Evolutionary conservation across 371 early-diverging fungal species (phyloP).

Genomic region (Zychaea mexicana): DNA sequence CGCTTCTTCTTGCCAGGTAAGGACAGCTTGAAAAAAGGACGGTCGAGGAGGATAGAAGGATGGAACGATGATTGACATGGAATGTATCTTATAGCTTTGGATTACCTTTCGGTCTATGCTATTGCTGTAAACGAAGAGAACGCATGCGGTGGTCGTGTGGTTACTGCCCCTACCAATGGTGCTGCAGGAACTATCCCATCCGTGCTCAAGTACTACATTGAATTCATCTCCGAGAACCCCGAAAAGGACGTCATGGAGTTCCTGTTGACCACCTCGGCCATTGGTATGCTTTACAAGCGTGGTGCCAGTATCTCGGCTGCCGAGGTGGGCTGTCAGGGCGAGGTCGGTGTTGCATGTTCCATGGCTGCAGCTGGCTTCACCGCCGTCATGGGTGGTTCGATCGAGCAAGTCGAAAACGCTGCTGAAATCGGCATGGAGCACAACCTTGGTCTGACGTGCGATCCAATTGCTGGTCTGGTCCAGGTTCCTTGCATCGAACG

Average conservation of each 20-base stretch:
- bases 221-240: constrained; percentile 88
- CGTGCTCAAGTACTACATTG: constrained; percentile 93
- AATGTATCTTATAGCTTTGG: constrained; percentile 66
- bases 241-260: constrained; percentile 92
- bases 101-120: constrained; percentile 93
- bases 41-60: neutral
- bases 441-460: constrained; percentile 93
- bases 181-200: constrained; percentile 93
- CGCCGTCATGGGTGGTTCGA: constrained; percentile 94
- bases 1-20: constrained; percentile 48
- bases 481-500: constrained; percentile 98
- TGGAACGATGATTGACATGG: neutral
- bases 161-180: constrained; percentile 94
- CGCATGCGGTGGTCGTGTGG: constrained; percentile 93
- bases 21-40: neutral
- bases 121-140: constrained; percentile 98
- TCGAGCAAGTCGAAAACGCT: constrained; percentile 91
- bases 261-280: constrained; percentile 88
- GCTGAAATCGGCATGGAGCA: constrained; percentile 98
- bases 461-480: constrained; percentile 91
- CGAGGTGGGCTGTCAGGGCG: constrained; percentile 94
- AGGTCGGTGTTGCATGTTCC: constrained; percentile 91
- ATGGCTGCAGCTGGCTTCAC: constrained; percentile 96
- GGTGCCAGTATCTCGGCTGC: constrained; percentile 95
- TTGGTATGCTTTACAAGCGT: constrained; percentile 96